phyloP scores from a whole-genome alignment of 1,139 yeast genomes.

The Nakaseomyces delphensis region DNA sequence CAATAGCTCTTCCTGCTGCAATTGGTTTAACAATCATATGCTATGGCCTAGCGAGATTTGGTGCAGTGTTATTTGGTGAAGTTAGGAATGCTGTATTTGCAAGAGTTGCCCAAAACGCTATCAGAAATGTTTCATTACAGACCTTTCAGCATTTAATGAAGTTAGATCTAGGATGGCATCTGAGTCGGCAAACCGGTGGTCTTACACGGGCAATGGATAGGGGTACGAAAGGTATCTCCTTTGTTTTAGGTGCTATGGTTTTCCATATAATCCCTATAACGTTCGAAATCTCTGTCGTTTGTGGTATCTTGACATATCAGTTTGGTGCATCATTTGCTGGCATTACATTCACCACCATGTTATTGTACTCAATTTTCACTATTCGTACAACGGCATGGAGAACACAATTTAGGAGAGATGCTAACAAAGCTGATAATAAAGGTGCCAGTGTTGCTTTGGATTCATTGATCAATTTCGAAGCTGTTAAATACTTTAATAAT shows the following conservation, averaged over 20 bases:
- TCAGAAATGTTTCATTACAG: slow-evolving; percentile 78
- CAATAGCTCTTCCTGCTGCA: slow-evolving; percentile 41
- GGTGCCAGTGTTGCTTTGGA: slow-evolving; percentile 94
- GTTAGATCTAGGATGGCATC: slow-evolving; percentile 83
- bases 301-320: slow-evolving; percentile 88
- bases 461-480: slow-evolving; percentile 86
- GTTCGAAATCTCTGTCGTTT: slow-evolving; percentile 84
- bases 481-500: slow-evolving; percentile 90
- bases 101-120: slow-evolving; percentile 90
- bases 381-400: slow-evolving; percentile 95
- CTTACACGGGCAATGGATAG: slow-evolving; percentile 92
- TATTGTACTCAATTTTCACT: slow-evolving; percentile 77
- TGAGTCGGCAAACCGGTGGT: slow-evolving; percentile 91
- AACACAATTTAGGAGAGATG: slow-evolving; percentile 80
- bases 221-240: slow-evolving; percentile 95
- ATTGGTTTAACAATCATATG: slow-evolving; percentile 73
- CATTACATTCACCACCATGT: slow-evolving; percentile 80
- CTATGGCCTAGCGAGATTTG: slow-evolving; percentile 90
- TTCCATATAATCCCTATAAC: slow-evolving; percentile 91
- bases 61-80: slow-evolving; percentile 91
- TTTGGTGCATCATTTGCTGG: slow-evolving; percentile 87
- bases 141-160: slow-evolving; percentile 77
- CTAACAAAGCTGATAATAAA: slow-evolving; percentile 87
- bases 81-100: slow-evolving; percentile 92
- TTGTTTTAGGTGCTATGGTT: slow-evolving; percentile 89